These are phyloP conservation scores for Aspergillus coremiiformis DNA, from an alignment of 495 filamentous ascomycete genomes.

Conservation along the genomic window DNA sequence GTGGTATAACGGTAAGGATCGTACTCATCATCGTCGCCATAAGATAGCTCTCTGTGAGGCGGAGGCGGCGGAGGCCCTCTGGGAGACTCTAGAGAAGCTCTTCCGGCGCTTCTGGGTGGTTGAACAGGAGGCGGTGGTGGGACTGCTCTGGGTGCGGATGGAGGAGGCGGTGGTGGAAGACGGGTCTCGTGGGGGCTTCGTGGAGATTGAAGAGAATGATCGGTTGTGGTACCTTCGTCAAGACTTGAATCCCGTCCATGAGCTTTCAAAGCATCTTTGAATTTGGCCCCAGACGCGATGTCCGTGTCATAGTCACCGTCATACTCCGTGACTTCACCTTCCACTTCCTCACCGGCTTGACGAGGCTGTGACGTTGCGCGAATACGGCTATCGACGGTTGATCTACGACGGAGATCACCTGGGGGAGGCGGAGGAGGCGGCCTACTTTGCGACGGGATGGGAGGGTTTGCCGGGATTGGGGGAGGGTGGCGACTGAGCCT, in stretches of 20 bases:
- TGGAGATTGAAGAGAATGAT: conserved; percentile 42
- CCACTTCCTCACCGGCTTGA: conserved; percentile 52
- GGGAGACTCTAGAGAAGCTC: conserved; percentile 60
- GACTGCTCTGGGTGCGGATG: conserved; percentile 43
- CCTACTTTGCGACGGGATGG: conserved; percentile 49
- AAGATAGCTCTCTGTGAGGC: conserved; percentile 35
- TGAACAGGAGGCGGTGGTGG: conserved; percentile 49
- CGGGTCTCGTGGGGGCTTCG: conserved; percentile 41
- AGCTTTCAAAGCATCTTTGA: conserved; percentile 84
- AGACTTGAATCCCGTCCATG: conserved; percentile 72
- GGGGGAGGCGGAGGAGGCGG: conserved; percentile 78
- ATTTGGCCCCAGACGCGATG: conserved; percentile 79
- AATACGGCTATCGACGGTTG: conserved; percentile 48
- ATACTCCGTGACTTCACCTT: conserved; percentile 85
- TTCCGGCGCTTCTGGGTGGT: conserved; percentile 38
- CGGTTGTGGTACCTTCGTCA: conserved; percentile 48
- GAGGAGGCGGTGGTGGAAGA: conserved; percentile 54
- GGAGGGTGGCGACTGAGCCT: conserved; percentile 47
- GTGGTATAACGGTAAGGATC: conserved; percentile 64
- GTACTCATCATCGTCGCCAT: conserved; percentile 59
- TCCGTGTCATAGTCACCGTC: conserved; percentile 98
- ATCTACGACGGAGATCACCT: conserved; percentile 48
- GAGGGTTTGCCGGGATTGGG: conserved; percentile 41
- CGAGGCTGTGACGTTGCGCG: conserved; percentile 33
- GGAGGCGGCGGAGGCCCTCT: conserved; percentile 56